Evolutionary conservation across 352 stramenopile species (phyloP).

Genomic region (Saprolegnia parasitica): DNA sequence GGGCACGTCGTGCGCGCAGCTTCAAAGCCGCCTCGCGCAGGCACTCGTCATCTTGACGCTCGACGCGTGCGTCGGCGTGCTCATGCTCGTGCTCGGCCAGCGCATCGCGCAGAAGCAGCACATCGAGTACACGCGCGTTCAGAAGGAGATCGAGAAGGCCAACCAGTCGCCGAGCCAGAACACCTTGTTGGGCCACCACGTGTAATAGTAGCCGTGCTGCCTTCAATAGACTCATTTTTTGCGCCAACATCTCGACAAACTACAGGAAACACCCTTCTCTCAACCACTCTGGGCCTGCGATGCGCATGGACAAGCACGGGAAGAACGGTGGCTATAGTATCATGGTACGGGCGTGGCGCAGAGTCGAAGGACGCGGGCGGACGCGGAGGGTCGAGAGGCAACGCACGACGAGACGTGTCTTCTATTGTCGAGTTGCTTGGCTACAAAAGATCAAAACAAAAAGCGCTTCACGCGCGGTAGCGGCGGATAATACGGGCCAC

Average conservation of each 20-base stretch:
- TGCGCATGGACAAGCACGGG: no score
- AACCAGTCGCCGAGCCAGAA: not conserved
- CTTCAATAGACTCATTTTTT: not conserved
- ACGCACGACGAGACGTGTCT: not conserved
- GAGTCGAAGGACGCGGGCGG: not conserved
- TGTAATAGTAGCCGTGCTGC: not conserved
- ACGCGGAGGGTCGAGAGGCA: not conserved
- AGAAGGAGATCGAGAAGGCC: slow-evolving; percentile 16
- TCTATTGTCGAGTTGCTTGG: slow-evolving; percentile 3
- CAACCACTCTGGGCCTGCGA: no score
- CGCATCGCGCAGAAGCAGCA: slow-evolving; percentile 8
- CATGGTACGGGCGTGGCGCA: not conserved
- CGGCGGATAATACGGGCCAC: slow-evolving; percentile 58
- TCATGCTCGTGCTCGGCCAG: slow-evolving; percentile 1
- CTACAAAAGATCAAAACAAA: not conserved
- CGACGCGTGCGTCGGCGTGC: not conserved
- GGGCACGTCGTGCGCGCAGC: not conserved
- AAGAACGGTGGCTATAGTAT: no score
- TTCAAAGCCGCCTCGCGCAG: not conserved
- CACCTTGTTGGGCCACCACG: not conserved
- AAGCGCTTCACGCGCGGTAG: not conserved
- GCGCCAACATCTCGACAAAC: no score
- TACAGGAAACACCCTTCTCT: no score
- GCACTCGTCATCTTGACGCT: not conserved
- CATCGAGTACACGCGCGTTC: slow-evolving; percentile 13